Evolutionary conservation across 1,284 basidiomycete genomes (phyloP).

Genomic region (Austroboletus novae-zelandiae): DNA sequence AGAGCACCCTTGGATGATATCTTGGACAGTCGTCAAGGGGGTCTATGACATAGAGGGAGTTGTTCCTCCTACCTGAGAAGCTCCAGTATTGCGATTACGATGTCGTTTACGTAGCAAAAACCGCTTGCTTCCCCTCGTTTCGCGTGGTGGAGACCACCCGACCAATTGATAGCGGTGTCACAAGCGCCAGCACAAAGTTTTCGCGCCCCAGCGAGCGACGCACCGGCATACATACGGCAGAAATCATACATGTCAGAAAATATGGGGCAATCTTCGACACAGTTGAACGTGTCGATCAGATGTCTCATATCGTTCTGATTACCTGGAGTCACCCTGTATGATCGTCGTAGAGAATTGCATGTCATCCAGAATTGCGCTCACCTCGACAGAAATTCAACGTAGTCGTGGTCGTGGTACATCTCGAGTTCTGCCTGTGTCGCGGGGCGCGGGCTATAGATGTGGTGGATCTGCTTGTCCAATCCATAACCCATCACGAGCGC

Average conservation of each 20-base stretch:
- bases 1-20: slow-evolving; percentile 87
- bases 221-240: slow-evolving; percentile 89
- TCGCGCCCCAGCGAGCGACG: slow-evolving; percentile 85
- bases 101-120: slow-evolving; percentile 96
- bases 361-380: slow-evolving; percentile 33
- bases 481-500: slow-evolving; percentile 96
- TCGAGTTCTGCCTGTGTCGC: slow-evolving; percentile 91
- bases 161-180: slow-evolving; percentile 98
- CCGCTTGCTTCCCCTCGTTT: slow-evolving; percentile 96
- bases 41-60: neutral
- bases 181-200: slow-evolving; percentile 84
- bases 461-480: slow-evolving; percentile 91
- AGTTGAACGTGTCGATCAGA: slow-evolving; percentile 82
- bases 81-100: slow-evolving; percentile 92
- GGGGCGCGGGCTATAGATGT: slow-evolving; percentile 84
- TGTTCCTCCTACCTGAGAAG: slow-evolving; percentile 65
- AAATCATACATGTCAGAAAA: slow-evolving; percentile 93
- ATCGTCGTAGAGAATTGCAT: neutral
- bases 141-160: slow-evolving; percentile 92
- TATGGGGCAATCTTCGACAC: slow-evolving; percentile 92
- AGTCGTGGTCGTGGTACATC: slow-evolving; percentile 91
- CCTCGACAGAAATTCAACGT: slow-evolving; percentile 93
- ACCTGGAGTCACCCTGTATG: slow-evolving; percentile 62
- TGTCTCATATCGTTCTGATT: slow-evolving; percentile 74
- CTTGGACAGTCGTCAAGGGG: slow-evolving; percentile 38